Evolutionary conservation across 805 yeast genomes (phyloP), one percentile per base, ranked within the genome.

Genomic region (Cyberlindnera amylophila): DNA sequence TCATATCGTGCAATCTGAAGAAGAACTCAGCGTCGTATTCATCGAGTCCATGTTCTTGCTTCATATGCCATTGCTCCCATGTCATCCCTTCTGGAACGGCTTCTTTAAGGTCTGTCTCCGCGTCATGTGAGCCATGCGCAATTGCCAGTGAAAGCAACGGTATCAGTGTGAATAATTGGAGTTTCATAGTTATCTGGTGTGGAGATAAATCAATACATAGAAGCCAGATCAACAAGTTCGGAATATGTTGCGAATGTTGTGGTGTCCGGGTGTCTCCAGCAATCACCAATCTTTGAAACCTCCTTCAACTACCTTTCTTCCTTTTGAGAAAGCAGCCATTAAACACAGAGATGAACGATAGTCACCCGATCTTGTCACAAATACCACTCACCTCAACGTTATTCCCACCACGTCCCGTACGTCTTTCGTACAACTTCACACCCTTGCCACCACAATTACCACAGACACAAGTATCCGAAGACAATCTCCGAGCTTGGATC

Each of bases 61-160:
- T 70, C 97, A 91, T 90, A 62, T 91, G 98, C 86, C 90, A 84
- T 52, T 75, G 74, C 55, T 83, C 87, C 95, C 95, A 86, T 14
- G 77, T 63, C 29, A 77, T 53, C 0, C 76, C 79, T 10, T 63
- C 64, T 2, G 88, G 88, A 21, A 69, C 70, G 13, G 49, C 43
- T 44, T 74, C 56, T 11, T 41, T 42, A 7, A 57, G 38, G 26
- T 52, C 51, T 8, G 59, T 56, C 11, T 43, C 49, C 10, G 32
- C 36, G 6, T 45, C 45, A 13, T 49, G 53, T 14, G 46, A 33
- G 2, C 52, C 55, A 34, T 55, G 60, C 6, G 53, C 53, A 6
- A 38, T 4, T 2, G 41, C 42, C 2, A 29, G 10, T 8, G 47
- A 12, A 1, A 34, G 10, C 4, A 41, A 7, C 10, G 36, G 10